Evolutionary conservation across 208 protist genomes (phyloP).

Genomic region (Dictyostelium gargantuum): DNA sequence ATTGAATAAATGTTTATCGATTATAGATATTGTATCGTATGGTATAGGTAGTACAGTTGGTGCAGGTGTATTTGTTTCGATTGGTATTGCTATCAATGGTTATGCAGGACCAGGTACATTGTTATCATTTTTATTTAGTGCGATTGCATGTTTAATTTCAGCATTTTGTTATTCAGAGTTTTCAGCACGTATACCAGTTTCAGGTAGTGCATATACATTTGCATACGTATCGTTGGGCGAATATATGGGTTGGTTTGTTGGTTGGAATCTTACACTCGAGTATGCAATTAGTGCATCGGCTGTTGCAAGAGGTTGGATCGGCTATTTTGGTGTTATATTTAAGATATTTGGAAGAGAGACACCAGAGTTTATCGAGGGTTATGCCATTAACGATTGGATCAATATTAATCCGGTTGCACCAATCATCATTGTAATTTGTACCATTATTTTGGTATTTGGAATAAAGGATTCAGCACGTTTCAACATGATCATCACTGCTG

Average conservation of each 20-base stretch:
- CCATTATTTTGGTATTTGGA: conserved; percentile 67
- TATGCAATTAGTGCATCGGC: conserved; percentile 69
- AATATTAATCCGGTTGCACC: conserved; percentile 24
- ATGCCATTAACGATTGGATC: background rate
- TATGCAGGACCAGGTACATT: conserved; percentile 66
- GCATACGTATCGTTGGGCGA: conserved; percentile 69
- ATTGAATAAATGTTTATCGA: conserved; percentile 44
- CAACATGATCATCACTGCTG: conserved; percentile 68
- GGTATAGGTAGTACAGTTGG: conserved; percentile 61
- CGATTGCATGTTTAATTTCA: conserved; percentile 69
- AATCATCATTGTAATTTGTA: conserved; percentile 66
- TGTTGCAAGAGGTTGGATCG: conserved; percentile 72
- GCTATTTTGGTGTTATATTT: conserved; percentile 55
- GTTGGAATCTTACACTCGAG: conserved; percentile 73
- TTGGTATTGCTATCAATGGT: conserved; percentile 41
- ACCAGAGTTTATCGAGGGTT: background rate
- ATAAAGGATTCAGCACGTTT: conserved; percentile 69
- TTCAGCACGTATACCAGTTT: conserved; percentile 66
- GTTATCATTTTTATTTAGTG: conserved; percentile 71
- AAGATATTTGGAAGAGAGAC: background rate
- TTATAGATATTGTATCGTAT: conserved; percentile 61
- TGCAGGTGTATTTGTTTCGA: conserved; percentile 75
- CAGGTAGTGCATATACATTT: conserved; percentile 74
- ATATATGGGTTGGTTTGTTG: conserved; percentile 67
- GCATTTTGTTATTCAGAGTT: conserved; percentile 79